Evolutionary conservation across 208 protist species (phyloP).

Genomic region (Wallacemonas rigidus): DNA sequence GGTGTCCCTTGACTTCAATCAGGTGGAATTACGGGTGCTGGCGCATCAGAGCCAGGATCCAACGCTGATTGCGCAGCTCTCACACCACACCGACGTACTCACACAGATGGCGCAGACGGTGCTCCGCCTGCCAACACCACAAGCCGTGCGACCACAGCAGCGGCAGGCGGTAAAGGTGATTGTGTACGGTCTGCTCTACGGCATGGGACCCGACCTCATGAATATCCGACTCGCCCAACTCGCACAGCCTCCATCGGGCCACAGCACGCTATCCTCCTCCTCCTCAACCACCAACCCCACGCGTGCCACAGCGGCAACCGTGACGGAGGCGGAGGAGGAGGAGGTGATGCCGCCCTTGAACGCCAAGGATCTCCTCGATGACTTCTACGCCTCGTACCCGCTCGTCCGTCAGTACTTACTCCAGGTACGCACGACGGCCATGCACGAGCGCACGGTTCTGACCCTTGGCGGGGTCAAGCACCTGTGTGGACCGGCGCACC

Average conservation of each 20-base stretch:
- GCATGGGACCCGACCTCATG: constrained; percentile 78
- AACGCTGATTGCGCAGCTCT: constrained; percentile 53
- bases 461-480: constrained; percentile 56
- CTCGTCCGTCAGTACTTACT: constrained; percentile 56
- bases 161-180: constrained; percentile 77
- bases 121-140: constrained; percentile 17
- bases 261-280: not conserved
- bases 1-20: constrained; percentile 83
- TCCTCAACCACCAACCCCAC: too few relatives aligned
- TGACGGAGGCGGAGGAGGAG: not conserved
- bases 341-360: constrained; percentile 7
- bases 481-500: constrained; percentile 32
- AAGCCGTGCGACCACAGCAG: constrained; percentile 36
- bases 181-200: constrained; percentile 91
- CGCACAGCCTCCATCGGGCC: not conserved
- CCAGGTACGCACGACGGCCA: constrained; percentile 38
- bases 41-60: constrained; percentile 73
- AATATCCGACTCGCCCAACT: constrained; percentile 39
- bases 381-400: constrained; percentile 69
- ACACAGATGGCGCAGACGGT: constrained; percentile 47
- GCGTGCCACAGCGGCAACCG: not conserved
- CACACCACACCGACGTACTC: constrained; percentile 45
- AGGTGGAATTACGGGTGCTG: constrained; percentile 83
- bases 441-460: constrained; percentile 33
- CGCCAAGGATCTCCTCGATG: constrained; percentile 44